phyloP scores from a whole-genome alignment of 2,329 filamentous ascomycete species.

The Phialophora tarda region DNA sequence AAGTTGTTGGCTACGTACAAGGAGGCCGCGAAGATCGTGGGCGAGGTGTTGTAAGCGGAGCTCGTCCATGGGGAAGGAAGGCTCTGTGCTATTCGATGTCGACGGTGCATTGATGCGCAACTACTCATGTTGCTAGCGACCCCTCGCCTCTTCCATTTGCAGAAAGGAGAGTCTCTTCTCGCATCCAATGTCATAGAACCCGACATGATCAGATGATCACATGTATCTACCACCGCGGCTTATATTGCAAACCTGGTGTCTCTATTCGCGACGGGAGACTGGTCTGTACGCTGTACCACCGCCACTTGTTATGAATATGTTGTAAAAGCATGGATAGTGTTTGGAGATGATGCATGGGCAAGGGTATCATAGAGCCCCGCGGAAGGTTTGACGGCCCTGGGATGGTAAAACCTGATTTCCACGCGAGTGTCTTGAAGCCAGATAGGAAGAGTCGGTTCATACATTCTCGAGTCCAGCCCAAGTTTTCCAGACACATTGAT shows the following conservation, averaged over 20 bases:
- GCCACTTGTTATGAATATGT: background rate
- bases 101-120: background rate
- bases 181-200: constrained; percentile 6
- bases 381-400: background rate
- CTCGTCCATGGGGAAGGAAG: background rate
- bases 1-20: constrained; percentile 93
- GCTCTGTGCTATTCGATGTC: background rate
- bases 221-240: constrained; percentile 19
- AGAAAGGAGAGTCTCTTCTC: constrained; percentile 19
- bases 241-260: constrained; percentile 8
- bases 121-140: background rate
- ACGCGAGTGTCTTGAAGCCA: background rate
- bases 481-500: too few species aligned
- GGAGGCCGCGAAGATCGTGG: constrained; percentile 97
- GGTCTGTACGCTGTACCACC: constrained; percentile 14
- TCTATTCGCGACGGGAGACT: background rate
- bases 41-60: constrained; percentile 74
- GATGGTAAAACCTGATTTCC: background rate
- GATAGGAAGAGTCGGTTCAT: too few species aligned
- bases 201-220: constrained; percentile 10
- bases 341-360: background rate
- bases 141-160: background rate
- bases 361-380: background rate
- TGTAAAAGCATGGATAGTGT: background rate
- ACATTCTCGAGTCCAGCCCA: too few species aligned